Conservation (phyloP, 169 alveolate genomes). For the Theileria annulata region DNA sequence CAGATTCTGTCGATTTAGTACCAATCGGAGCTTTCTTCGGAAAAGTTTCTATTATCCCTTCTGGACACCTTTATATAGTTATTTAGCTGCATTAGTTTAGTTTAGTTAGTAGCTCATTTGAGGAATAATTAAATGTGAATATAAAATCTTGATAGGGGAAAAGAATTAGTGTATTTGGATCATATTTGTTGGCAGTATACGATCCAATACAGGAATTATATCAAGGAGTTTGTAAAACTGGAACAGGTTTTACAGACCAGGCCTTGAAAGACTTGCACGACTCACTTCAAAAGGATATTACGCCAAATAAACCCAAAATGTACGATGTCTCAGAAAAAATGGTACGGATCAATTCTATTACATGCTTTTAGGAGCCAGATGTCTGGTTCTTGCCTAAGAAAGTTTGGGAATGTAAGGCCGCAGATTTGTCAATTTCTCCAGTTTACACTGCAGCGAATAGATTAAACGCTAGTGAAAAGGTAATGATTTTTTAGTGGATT, state of each 20-base stretch:
- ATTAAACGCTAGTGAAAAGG: constrained; percentile 72
- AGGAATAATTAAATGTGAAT: neutral
- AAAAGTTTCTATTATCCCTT: constrained; percentile 23
- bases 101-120: neutral
- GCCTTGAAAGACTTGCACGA: constrained; percentile 80
- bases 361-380: constrained; percentile 71
- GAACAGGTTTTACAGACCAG: constrained; percentile 96
- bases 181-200: constrained; percentile 94
- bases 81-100: neutral
- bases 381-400: constrained; percentile 88
- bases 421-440: constrained; percentile 96
- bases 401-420: constrained; percentile 97
- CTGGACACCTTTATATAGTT: neutral
- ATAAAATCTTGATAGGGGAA: constrained; percentile 75
- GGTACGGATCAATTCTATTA: neutral
- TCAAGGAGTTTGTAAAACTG: constrained; percentile 94
- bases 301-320: constrained; percentile 67
- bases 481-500: neutral
- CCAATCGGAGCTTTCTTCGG: constrained; percentile 98
- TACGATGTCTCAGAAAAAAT: constrained; percentile 76
- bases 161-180: constrained; percentile 93
- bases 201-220: constrained; percentile 92
- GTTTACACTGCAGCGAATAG: constrained; percentile 94
- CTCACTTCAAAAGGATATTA: constrained; percentile 82
- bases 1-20: constrained; percentile 97